Conservation (phyloP, 306 rosid genomes). For the Mucuna pruriens region DNA sequence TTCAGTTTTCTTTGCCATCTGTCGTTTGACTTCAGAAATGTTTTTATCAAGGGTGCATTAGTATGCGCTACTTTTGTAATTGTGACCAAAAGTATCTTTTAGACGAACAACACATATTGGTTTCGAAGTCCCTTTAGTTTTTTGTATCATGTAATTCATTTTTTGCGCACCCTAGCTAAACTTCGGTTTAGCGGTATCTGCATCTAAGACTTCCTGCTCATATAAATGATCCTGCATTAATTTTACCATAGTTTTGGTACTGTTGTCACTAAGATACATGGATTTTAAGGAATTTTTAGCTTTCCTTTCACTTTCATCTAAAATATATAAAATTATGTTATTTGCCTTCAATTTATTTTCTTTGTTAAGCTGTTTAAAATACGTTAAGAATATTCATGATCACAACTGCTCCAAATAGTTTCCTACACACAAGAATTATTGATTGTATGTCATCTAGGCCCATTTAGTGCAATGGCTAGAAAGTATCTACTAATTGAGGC, state of each 20-base stretch:
- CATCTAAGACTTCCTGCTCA: not conserved
- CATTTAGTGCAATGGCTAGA: not conserved
- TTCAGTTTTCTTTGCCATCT: not conserved
- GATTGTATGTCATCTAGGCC: not conserved
- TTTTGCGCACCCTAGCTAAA: not conserved
- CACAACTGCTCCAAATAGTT: slow-evolving; percentile 46
- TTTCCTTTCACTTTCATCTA: not conserved
- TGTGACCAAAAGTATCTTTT: not conserved
- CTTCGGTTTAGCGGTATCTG: not conserved
- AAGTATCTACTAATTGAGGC: not conserved
- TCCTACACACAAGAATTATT: slow-evolving; percentile 28
- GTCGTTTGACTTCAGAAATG: too few species aligned
- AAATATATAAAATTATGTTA: not conserved
- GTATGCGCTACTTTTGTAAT: not conserved
- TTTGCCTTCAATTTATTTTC: not conserved
- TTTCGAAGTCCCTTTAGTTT: not conserved
- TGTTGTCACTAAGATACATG: not conserved
- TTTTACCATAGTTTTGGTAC: not conserved
- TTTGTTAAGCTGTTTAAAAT: slow-evolving; percentile 16
- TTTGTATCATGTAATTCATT: not conserved
- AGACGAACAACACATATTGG: not conserved
- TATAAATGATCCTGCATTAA: not conserved
- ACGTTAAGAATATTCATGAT: slow-evolving; percentile 50
- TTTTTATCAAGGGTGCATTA: not conserved
- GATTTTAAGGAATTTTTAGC: not conserved